Conservation (phyloP, 2,329 filamentous ascomycete genomes). For the Microsporum audouinii region DNA sequence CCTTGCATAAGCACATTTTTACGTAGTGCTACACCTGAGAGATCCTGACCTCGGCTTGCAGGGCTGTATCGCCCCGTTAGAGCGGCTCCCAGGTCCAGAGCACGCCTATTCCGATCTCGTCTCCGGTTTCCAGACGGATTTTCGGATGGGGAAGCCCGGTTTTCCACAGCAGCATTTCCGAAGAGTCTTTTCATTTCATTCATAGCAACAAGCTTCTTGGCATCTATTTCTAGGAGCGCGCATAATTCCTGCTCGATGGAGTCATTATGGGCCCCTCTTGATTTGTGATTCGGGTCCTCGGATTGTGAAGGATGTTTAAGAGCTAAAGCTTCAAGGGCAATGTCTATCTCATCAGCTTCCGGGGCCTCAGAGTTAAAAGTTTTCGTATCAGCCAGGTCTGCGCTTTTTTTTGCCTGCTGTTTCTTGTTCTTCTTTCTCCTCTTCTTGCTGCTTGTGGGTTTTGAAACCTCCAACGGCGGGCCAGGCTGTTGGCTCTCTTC, state of each 20-base stretch:
- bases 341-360: constrained; percentile 54
- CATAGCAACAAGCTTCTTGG: constrained; percentile 65
- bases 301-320: constrained; percentile 26
- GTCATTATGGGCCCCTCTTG: constrained; percentile 1
- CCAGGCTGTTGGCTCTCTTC: constrained; percentile 13
- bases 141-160: constrained; percentile 42
- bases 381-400: constrained; percentile 16
- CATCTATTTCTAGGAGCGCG: constrained; percentile 50
- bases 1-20: constrained; percentile 77
- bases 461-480: constrained; percentile 8
- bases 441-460: constrained; percentile 28
- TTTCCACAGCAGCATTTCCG: constrained; percentile 52
- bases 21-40: constrained; percentile 60
- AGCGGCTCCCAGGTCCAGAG: constrained; percentile 43
- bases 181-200: constrained; percentile 83
- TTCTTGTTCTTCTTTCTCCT: constrained; percentile 54
- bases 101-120: constrained; percentile 44
- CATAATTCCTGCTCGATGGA: constrained; percentile 30
- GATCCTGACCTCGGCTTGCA: constrained; percentile 48
- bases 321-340: constrained; percentile 49
- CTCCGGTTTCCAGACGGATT: constrained; percentile 35
- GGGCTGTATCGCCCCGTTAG: constrained; percentile 43
- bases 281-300: background rate
- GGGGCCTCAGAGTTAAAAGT: constrained; percentile 16
- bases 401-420: constrained; percentile 33